A percentile compares a stretch with the other conserved stretches of the same genome.
Evolutionary conservation across 306 rosid genomes (phyloP).

Genomic region (Gastrolobium bilobum): DNA sequence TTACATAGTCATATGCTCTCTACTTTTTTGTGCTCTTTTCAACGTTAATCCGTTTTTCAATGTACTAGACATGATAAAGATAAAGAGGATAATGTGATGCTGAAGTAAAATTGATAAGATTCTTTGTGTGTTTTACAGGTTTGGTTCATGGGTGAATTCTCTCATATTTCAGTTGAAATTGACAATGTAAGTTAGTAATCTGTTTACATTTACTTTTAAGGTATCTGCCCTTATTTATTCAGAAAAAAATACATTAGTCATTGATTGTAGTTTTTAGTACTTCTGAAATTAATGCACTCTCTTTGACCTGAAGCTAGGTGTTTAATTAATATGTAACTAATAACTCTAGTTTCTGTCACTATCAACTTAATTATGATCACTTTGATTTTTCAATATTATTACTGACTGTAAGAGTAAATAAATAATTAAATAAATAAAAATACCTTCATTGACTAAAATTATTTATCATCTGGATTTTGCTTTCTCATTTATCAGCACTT

Average conservation of each 20-base stretch:
- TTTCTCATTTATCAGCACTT: constrained; percentile 21
- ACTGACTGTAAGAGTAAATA: constrained; percentile 1
- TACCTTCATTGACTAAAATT: constrained; percentile 15
- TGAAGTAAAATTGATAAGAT: constrained; percentile 36
- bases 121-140: constrained; percentile 52
- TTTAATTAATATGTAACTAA: constrained; percentile 5
- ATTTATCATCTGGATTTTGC: constrained; percentile 5
- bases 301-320: constrained; percentile 42
- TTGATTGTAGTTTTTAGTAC: too few species aligned
- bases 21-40: constrained; percentile 28
- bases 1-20: constrained; percentile 23
- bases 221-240: too few species aligned
- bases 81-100: background rate
- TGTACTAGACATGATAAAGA: constrained; percentile 27
- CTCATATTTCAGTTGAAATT: too few species aligned
- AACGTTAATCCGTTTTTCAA: constrained; percentile 22
- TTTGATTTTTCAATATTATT: constrained; percentile 33
- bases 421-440: too few species aligned
- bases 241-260: too few species aligned
- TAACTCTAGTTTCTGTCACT: constrained; percentile 11
- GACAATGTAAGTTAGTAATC: too few species aligned
- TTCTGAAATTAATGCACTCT: constrained; percentile 34
- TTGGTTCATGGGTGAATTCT: too few species aligned
- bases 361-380: constrained; percentile 4
- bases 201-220: too few species aligned